phyloP scores from a whole-genome alignment of 2,329 filamentous ascomycete genomes.

The Botrytis porri region DNA sequence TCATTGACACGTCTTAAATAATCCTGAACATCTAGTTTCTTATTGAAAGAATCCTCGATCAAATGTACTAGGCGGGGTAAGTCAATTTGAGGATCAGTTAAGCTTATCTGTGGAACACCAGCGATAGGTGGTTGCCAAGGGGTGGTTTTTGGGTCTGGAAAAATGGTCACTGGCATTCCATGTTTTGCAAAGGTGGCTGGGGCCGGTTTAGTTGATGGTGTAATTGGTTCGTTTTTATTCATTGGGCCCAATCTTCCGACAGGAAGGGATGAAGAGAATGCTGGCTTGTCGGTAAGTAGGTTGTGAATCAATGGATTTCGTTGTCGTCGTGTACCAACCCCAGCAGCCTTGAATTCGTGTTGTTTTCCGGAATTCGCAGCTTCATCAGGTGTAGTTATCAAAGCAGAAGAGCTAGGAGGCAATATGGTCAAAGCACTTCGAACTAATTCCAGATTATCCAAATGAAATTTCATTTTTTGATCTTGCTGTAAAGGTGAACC shows the following conservation, averaged over 20 bases:
- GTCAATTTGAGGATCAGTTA: constrained; percentile 80
- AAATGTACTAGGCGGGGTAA: constrained; percentile 77
- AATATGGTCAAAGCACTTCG: constrained; percentile 70
- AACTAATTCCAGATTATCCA: constrained; percentile 71
- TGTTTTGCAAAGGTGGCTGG: constrained; percentile 82
- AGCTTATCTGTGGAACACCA: constrained; percentile 58
- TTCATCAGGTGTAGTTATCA: constrained; percentile 83
- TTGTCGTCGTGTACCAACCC: constrained; percentile 55
- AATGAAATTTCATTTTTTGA: constrained; percentile 46
- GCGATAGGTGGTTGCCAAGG: constrained; percentile 67
- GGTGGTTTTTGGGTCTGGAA: constrained; percentile 64
- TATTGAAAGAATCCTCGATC: constrained; percentile 90
- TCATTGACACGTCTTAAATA: constrained; percentile 79
- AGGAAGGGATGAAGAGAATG: constrained; percentile 87
- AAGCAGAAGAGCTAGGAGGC: constrained; percentile 78
- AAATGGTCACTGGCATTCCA: constrained; percentile 83
- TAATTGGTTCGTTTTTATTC: constrained; percentile 26
- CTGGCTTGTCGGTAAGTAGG: constrained; percentile 89
- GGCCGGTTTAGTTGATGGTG: constrained; percentile 41
- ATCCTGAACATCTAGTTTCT: constrained; percentile 77
- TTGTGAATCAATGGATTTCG: constrained; percentile 90
- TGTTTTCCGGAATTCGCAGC: constrained; percentile 54
- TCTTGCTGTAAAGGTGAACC: constrained; percentile 14
- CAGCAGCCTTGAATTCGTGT: constrained; percentile 37
- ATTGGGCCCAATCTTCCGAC: constrained; percentile 54